Percentiles rank a stretch among this genome's conserved stretches.
These are phyloP conservation scores for Beauveria sp. DNA, from an alignment of 2,329 filamentous ascomycete species.

Conservation along the genomic window DNA sequence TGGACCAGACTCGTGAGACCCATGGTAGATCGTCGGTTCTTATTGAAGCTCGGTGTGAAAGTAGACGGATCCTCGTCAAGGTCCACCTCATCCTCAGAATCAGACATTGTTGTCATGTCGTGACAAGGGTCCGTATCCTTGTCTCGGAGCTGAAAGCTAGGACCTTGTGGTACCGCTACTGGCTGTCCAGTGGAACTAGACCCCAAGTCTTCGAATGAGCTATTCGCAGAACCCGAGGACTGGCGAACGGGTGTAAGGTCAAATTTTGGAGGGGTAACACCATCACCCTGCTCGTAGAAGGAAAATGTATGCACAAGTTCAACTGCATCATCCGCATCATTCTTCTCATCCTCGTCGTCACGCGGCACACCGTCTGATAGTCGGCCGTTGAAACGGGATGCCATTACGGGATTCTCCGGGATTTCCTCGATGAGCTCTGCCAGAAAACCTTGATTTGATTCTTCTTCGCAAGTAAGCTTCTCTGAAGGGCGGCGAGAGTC, in stretches of 20 bases:
- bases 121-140: constrained; percentile 39
- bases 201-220: not conserved
- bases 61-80: constrained; percentile 25
- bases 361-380: constrained; percentile 38
- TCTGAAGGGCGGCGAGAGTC: constrained; percentile 24
- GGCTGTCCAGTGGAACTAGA: constrained; percentile 7
- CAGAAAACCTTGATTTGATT: constrained; percentile 18
- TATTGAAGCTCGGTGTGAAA: constrained; percentile 34
- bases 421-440: constrained; percentile 21
- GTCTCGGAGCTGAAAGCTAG: constrained; percentile 34
- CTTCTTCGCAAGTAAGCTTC: constrained; percentile 30
- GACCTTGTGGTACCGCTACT: constrained; percentile 16
- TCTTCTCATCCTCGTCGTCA: constrained; percentile 27
- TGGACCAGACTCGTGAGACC: constrained; percentile 59
- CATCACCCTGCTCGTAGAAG: not conserved
- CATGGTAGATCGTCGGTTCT: constrained; percentile 24
- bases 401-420: constrained; percentile 25
- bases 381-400: constrained; percentile 36
- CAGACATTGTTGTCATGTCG: constrained; percentile 32
- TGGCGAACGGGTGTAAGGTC: not conserved
- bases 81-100: constrained; percentile 45
- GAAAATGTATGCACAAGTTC: constrained; percentile 8
- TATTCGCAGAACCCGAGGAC: not conserved
- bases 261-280: not conserved
- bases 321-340: constrained; percentile 18